Base-by-base conservation (phyloP, 106 monocot genomes). In the Acorus gramineus region DNA sequence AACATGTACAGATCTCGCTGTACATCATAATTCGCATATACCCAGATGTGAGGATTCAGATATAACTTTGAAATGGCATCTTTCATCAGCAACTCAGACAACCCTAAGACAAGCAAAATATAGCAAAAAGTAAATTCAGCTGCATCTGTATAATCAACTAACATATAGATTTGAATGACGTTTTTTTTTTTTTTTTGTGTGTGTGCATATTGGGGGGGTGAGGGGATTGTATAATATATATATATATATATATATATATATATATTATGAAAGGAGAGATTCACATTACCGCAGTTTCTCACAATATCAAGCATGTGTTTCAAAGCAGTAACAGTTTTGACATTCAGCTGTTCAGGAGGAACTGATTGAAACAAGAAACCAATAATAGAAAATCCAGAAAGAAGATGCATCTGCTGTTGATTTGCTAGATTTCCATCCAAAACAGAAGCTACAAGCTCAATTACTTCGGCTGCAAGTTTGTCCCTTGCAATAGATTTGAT, bases 361-460 rank as follows among this genome's bases (percentile, higher is more conserved):
- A 98, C 72, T 61, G 87, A 86, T 64, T 92, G 92, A 55, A 98
- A 88, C 59, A 98, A 58, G 66, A 98, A 88, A 1, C 98, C 98
- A 57, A 98, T 71, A 51, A 98, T 85, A 69, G 92, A 79, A 66
- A 98, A 88, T 64, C 98, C 98, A 9, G 92, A 85, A 54, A 92
- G 79, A 53, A 83, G 80, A 79, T 85, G 88, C 87, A 98, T 98
- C 60, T 98, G 98, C 48, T 92, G 92, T 69, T 91, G 98, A 80
- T 98, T 98, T 56, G 98, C 77, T 11, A 80, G 48, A 68, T 92
- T 92, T 48, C 85, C 85, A 80, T 98, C 98, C 62, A 98, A 79
- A 76, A 98, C 77, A 66, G 92, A 88, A 56, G 91, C 72, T 69
- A 92, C 69, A 50, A 98, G 88, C 52, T 88, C 85, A 64, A 98